phyloP scores from a whole-genome alignment of 495 filamentous ascomycete species.

The Trichoderma orchidacearum region DNA sequence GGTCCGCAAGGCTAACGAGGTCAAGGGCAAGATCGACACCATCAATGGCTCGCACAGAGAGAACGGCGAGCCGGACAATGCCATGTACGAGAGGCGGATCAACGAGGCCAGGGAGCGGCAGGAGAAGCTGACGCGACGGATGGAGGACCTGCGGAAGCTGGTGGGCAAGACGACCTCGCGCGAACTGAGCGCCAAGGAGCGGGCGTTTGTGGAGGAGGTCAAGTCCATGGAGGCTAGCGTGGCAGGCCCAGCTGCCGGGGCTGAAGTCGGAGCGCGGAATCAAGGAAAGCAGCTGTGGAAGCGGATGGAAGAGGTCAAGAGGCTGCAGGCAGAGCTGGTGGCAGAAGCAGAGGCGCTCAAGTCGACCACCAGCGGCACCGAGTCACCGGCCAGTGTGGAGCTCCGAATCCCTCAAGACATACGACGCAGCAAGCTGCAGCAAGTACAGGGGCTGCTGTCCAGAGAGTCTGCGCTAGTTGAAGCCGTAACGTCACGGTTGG shows the following conservation, averaged over 20 bases:
- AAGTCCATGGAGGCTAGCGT: slow-evolving; percentile 30
- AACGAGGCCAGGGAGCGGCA: slow-evolving; percentile 44
- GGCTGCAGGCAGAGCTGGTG: slow-evolving; percentile 36
- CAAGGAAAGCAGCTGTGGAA: slow-evolving; percentile 24
- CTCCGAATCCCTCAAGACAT: slow-evolving; percentile 51
- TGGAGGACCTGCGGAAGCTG: slow-evolving; percentile 49
- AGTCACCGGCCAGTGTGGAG: slow-evolving; percentile 8
- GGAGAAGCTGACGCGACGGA: slow-evolving; percentile 40
- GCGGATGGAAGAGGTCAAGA: slow-evolving; percentile 33
- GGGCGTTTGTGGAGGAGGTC: slow-evolving; percentile 53
- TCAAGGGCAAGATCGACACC: slow-evolving; percentile 49
- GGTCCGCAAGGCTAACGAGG: slow-evolving; percentile 51
- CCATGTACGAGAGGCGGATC: slow-evolving; percentile 46
- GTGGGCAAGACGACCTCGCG: slow-evolving; percentile 43
- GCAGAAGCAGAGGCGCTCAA: slow-evolving; percentile 26
- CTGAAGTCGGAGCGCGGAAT: slow-evolving; percentile 5
- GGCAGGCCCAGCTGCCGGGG: slow-evolving; percentile 21
- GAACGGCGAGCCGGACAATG: slow-evolving; percentile 28
- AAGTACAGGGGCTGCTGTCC: slow-evolving; percentile 59
- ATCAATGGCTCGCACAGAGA: slow-evolving; percentile 49
- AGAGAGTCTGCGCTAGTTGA: slow-evolving; percentile 48
- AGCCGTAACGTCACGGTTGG: slow-evolving; percentile 38
- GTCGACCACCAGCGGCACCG: slow-evolving; percentile 13
- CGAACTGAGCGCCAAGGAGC: slow-evolving; percentile 62
- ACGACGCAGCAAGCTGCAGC: slow-evolving; percentile 50